These are phyloP conservation scores for Cercis canadensis DNA, from an alignment of 306 rosid species.

Conservation along the genomic window DNA sequence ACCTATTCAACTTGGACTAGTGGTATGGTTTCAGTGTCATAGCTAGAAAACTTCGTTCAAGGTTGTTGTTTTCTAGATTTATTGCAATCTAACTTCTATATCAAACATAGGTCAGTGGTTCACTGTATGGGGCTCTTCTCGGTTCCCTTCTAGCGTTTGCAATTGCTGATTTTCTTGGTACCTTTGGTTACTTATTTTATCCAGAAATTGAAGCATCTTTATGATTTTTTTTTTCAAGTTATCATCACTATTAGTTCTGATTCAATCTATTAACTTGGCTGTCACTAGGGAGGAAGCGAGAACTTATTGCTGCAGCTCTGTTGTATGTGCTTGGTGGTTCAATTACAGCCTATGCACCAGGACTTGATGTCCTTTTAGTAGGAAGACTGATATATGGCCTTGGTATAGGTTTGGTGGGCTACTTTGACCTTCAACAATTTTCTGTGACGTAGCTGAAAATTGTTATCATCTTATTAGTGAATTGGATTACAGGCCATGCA, in stretches of 20 bases:
- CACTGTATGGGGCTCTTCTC: conserved; percentile 93
- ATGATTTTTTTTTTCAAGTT: conserved; percentile 35
- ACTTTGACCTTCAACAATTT: conserved; percentile 27
- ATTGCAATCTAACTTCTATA: conserved; percentile 21
- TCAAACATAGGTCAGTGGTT: conserved; percentile 81
- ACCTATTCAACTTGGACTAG: conserved; percentile 88
- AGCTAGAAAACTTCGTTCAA: conserved; percentile 14
- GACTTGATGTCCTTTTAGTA: conserved; percentile 68
- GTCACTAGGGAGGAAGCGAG: conserved; percentile 76
- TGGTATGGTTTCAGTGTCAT: conserved; percentile 62
- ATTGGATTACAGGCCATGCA: conserved; percentile 86
- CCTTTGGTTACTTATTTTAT: conserved; percentile 33
- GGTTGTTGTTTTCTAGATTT: conserved; percentile 16
- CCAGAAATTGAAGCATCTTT: conserved; percentile 32
- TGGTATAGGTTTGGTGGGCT: conserved; percentile 91
- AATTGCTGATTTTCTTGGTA: conserved; percentile 92
- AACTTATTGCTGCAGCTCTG: conserved; percentile 71
- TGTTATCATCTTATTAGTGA: conserved; percentile 28
- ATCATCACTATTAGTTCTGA: neutral
- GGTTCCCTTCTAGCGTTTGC: conserved; percentile 83
- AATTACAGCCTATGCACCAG: conserved; percentile 75
- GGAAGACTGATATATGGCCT: conserved; percentile 93
- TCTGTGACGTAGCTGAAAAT: conserved; percentile 28
- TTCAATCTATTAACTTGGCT: conserved; percentile 34
- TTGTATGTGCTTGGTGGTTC: conserved; percentile 74